These are phyloP conservation scores for Starmerella khaoyaiensis DNA, from an alignment of 805 yeast species.

Conservation along the genomic window DNA sequence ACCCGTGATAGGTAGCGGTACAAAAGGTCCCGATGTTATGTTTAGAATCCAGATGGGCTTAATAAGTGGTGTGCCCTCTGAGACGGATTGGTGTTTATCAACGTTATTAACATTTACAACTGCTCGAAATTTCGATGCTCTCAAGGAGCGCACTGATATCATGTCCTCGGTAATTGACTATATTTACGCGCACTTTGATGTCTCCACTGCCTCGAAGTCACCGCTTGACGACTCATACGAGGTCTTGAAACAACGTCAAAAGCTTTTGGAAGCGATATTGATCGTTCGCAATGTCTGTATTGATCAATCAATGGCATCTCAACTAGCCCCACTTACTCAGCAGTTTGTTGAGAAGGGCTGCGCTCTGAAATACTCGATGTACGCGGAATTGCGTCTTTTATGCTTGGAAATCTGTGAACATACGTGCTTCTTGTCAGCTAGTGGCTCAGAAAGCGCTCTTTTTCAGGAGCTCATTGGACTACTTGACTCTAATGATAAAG, in stretches of 20 bases:
- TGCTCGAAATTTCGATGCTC: conserved; percentile 16
- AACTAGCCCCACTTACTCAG: conserved; percentile 29
- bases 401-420: conserved; percentile 68
- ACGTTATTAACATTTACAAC: conserved; percentile 36
- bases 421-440: conserved; percentile 55
- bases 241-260: conserved; percentile 20
- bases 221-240: conserved; percentile 15
- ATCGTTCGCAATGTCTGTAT: conserved; percentile 72
- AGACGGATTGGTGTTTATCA: conserved; percentile 58
- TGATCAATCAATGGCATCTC: conserved; percentile 69
- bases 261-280: conserved; percentile 41
- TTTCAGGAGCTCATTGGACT: conserved; percentile 41
- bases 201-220: conserved; percentile 8
- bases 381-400: conserved; percentile 34
- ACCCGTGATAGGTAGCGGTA: conserved; percentile 23
- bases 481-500: conserved; percentile 49
- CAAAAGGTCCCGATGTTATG: conserved; percentile 49
- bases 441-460: conserved; percentile 52
- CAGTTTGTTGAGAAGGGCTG: conserved; percentile 33
- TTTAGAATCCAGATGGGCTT: conserved; percentile 61
- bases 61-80: conserved; percentile 48
- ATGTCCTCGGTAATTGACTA: conserved; percentile 9
- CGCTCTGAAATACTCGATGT: conserved; percentile 23
- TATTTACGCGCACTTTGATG: conserved; percentile 12
- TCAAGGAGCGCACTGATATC: conserved; percentile 12